A percentile compares a stretch with the other conserved stretches of the same genome.
phyloP scores from a whole-genome alignment of 1,284 basidiomycete species.

The Cutaneotrichosporon dermatis region DNA sequence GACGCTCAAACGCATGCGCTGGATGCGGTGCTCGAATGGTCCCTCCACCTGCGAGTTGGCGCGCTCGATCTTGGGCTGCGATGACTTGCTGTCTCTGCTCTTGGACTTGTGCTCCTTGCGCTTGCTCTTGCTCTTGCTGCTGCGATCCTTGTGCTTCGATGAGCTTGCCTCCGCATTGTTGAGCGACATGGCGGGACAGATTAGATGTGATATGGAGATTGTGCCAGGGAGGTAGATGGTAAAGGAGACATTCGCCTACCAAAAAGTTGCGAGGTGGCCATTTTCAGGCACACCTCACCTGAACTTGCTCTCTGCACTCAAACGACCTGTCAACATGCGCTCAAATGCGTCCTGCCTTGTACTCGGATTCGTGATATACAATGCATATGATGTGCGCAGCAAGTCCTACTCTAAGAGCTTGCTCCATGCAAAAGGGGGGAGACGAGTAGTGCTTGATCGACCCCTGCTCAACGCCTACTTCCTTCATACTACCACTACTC shows the following conservation, averaged over 20 bases:
- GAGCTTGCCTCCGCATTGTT: constrained; percentile 26
- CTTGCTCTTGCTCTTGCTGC: constrained; percentile 17
- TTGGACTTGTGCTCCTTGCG: constrained; percentile 14
- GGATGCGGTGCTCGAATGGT: constrained; percentile 63
- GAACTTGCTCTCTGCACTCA: too few relatives aligned
- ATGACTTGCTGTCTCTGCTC: neutral
- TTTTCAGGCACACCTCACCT: constrained; percentile 21
- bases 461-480: neutral
- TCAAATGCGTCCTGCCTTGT: too few relatives aligned
- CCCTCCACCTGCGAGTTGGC: constrained; percentile 41
- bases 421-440: neutral
- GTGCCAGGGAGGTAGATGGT: constrained; percentile 6
- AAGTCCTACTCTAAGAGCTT: neutral
- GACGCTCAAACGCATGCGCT: constrained; percentile 69
- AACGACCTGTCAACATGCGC: too few relatives aligned
- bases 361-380: constrained; percentile 4
- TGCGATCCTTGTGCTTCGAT: constrained; percentile 25
- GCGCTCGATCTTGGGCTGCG: neutral
- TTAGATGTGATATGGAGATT: neutral
- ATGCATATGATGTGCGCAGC: constrained; percentile 11
- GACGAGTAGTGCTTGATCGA: neutral
- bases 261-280: constrained; percentile 20
- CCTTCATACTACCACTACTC: neutral
- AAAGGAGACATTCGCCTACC: neutral
- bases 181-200: constrained; percentile 13